Percentiles rank a stretch among this genome's conserved stretches.
Conservation (phyloP, 768 basidiomycete genomes). For the Macrolepiota albuminosa region DNA sequence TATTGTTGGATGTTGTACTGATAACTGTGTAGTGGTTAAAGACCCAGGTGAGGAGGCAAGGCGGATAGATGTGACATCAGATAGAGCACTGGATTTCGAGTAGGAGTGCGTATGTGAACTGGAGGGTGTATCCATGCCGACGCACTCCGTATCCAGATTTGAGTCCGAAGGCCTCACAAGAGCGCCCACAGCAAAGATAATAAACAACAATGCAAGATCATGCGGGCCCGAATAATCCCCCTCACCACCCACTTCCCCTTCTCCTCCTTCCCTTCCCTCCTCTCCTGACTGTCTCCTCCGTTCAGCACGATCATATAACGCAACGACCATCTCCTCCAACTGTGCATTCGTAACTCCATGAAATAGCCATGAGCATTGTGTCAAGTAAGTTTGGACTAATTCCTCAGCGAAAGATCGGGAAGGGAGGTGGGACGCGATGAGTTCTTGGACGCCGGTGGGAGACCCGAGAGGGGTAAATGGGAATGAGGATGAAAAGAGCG, state of each 20-base stretch:
- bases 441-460: slow-evolving; percentile 37
- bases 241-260: slow-evolving; percentile 15
- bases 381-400: slow-evolving; percentile 41
- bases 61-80: neutral
- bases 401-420: slow-evolving; percentile 41
- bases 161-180: slow-evolving; percentile 29
- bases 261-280: neutral
- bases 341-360: slow-evolving; percentile 42
- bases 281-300: neutral
- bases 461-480: slow-evolving; percentile 60
- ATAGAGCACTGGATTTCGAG: neutral
- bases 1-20: slow-evolving; percentile 13
- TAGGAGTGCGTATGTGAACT: neutral
- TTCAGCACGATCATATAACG: slow-evolving; percentile 27
- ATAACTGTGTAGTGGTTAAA: neutral
- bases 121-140: too few relatives aligned
- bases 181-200: slow-evolving; percentile 49
- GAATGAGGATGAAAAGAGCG: slow-evolving; percentile 55
- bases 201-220: slow-evolving; percentile 44
- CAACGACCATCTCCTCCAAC: slow-evolving; percentile 36
- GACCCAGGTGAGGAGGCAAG: neutral
- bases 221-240: slow-evolving; percentile 39
- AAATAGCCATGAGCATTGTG: slow-evolving; percentile 50
- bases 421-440: slow-evolving; percentile 54
- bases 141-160: neutral